Base-by-base conservation (phyloP, 495 filamentous ascomycete species). In the Aspergillus panamensis region DNA sequence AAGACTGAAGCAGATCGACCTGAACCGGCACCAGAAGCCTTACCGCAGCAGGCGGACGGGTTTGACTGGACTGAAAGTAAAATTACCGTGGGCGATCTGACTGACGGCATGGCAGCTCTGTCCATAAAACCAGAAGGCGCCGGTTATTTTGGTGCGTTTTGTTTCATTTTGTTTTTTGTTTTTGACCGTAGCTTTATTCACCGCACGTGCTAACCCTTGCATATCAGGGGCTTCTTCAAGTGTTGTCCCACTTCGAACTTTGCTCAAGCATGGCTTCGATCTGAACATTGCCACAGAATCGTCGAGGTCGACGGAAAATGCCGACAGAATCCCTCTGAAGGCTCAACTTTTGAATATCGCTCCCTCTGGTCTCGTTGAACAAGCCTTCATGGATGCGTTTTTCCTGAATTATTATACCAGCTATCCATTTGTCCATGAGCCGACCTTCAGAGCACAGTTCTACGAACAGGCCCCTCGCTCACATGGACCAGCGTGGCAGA, bases 401-500 rank as follows among this genome's bases (percentile, higher is more conserved):
- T 82, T 82, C 55, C 61, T 74, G 14, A 74, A 75, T 37, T 84
- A 82, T 58, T 79, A 84, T 56, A 68, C 69, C 9, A 79, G 74
- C 45, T 84, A 84, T 60, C 80, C 81, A 8, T 77, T 84, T 48
- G 64, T 84, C 16, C 79, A 84, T 53, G 81, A 84, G 61, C 69
- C 75, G 3, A 79, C 76, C 5, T 84, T 84, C 52, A 69, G 80
- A 39, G 79, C 80, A 3, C 81, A 84, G 53, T 82, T 79, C 42
- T 68, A 74, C 44, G 78, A 78, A n/a, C 73, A 79, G 14, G 76
- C 76, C 25, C 66, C 76, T 2, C 76, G 79, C 5, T 79, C 77
- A 14, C 73, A 79, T 52, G 71, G 72, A 14, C 75, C 70, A 29
- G 69, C 77, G n/a, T 82, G 79, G 79, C 74, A 81, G 44, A 74